Percentiles rank a stretch among this genome's conserved stretches.
These are phyloP conservation scores for Trichodelitschia bisporula DNA, from an alignment of 495 filamentous ascomycete species.

Conservation along the genomic window DNA sequence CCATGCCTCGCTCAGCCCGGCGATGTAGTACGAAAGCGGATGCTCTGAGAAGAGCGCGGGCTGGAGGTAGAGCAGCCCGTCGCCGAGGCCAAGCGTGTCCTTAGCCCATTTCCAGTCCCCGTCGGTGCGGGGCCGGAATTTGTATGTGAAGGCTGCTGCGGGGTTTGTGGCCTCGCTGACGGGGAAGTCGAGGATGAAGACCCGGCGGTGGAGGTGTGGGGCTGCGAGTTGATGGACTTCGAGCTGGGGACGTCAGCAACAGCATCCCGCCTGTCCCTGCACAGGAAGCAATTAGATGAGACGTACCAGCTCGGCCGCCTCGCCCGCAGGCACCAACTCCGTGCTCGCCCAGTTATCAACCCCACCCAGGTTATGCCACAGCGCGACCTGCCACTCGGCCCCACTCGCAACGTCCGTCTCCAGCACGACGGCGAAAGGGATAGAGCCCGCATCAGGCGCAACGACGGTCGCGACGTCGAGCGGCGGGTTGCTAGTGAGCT, in stretches of 20 bases:
- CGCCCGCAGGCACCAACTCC: conserved; percentile 18
- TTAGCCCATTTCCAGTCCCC: conserved; percentile 51
- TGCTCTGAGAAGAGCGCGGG: conserved; percentile 6
- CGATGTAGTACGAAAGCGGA: conserved; percentile 7
- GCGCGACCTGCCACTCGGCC: conserved; percentile 41
- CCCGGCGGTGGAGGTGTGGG: conserved; percentile 9
- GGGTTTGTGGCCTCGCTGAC: conserved; percentile 11
- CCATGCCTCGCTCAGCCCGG: neutral
- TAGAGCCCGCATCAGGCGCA: conserved; percentile 13
- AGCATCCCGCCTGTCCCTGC: no score
- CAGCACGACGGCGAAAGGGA: conserved; percentile 37
- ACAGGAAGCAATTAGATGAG: no score
- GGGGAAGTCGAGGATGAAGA: conserved; percentile 16
- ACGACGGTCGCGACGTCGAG: conserved; percentile 43
- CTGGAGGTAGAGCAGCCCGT: conserved; percentile 37
- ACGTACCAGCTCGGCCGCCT: conserved; percentile 15
- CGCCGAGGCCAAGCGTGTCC: conserved; percentile 28
- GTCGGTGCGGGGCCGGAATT: conserved; percentile 27
- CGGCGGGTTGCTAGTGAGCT: conserved; percentile 34
- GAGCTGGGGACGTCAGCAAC: no score
- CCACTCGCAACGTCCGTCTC: conserved; percentile 30
- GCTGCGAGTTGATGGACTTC: conserved; percentile 1
- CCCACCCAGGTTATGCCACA: conserved; percentile 45
- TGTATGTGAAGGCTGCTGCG: conserved; percentile 44
- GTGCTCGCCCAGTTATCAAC: conserved; percentile 23